These are phyloP conservation scores for Scytalidium lignicola DNA, from an alignment of 2,329 filamentous ascomycete genomes.

Conservation along the genomic window DNA sequence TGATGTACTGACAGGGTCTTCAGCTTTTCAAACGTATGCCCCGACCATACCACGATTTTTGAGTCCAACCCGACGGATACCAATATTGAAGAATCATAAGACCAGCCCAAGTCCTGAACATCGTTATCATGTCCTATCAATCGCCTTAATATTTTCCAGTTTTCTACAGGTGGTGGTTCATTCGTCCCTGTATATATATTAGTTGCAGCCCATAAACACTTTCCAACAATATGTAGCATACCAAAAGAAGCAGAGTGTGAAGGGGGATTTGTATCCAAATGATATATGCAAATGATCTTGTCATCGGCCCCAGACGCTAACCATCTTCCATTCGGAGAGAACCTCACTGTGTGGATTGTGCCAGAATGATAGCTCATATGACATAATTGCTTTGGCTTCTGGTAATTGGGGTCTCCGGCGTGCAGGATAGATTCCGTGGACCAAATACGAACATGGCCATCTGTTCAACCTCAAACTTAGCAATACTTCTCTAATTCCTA, in stretches of 20 bases:
- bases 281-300: slow-evolving; percentile 97
- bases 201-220: neutral
- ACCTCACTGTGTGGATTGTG: slow-evolving; percentile 94
- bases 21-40: slow-evolving; percentile 94
- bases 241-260: slow-evolving; percentile 75
- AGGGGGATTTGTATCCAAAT: slow-evolving; percentile 72
- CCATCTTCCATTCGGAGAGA: slow-evolving; percentile 92
- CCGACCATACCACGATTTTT: slow-evolving; percentile 97
- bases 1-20: slow-evolving; percentile 91
- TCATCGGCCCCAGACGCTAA: slow-evolving; percentile 96
- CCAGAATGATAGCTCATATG: slow-evolving; percentile 98
- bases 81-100: slow-evolving; percentile 88
- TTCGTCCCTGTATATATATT: slow-evolving; percentile 53
- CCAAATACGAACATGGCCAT: slow-evolving; percentile 97
- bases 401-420: slow-evolving; percentile 65
- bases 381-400: slow-evolving; percentile 84
- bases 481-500: slow-evolving; percentile 4
- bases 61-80: slow-evolving; percentile 96
- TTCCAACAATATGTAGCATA: slow-evolving; percentile 32
- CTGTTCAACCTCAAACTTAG: slow-evolving; percentile 37
- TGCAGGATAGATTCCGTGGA: slow-evolving; percentile 91
- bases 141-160: slow-evolving; percentile 93
- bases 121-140: slow-evolving; percentile 97
- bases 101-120: slow-evolving; percentile 97
- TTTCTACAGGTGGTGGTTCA: slow-evolving; percentile 89